Evolutionary conservation across 177 flowering plant species (phyloP).

Genomic region (Vitis hybrid): DNA sequence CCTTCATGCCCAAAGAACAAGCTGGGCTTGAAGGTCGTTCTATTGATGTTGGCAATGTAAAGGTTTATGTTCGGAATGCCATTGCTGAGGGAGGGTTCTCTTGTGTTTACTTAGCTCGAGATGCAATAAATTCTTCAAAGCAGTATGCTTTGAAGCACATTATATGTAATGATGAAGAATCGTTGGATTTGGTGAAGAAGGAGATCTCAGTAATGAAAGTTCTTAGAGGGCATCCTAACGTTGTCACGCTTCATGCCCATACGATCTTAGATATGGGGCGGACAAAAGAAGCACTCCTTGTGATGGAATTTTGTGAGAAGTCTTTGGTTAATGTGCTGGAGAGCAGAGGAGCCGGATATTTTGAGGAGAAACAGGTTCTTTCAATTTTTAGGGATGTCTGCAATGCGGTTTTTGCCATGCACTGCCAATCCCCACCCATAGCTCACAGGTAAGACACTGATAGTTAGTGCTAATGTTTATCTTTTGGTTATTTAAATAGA

Average conservation of each 20-base stretch:
- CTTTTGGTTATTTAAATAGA: neutral
- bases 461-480: neutral
- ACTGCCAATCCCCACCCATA: conserved; percentile 85
- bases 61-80: conserved; percentile 70
- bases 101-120: conserved; percentile 87
- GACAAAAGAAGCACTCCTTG: conserved; percentile 88
- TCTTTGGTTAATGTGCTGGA: conserved; percentile 89
- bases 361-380: conserved; percentile 85
- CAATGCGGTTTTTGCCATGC: conserved; percentile 98
- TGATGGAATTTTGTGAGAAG: conserved; percentile 96
- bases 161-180: conserved; percentile 87
- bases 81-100: conserved; percentile 99
- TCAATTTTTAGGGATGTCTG: conserved; percentile 88
- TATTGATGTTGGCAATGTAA: conserved; percentile 78
- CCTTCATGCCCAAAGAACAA: conserved; percentile 79
- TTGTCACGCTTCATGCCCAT: conserved; percentile 70
- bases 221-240: conserved; percentile 89
- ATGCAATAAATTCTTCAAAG: conserved; percentile 58
- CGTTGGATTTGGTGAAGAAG: conserved; percentile 71
- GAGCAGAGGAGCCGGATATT: conserved; percentile 83
- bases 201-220: conserved; percentile 90
- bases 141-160: conserved; percentile 97
- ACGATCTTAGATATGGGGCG: conserved; percentile 84
- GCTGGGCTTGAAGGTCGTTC: conserved; percentile 88
- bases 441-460: conserved; percentile 74